Base-by-base conservation (phyloP, 2,329 filamentous ascomycete genomes). In the Beauveria sp. region DNA sequence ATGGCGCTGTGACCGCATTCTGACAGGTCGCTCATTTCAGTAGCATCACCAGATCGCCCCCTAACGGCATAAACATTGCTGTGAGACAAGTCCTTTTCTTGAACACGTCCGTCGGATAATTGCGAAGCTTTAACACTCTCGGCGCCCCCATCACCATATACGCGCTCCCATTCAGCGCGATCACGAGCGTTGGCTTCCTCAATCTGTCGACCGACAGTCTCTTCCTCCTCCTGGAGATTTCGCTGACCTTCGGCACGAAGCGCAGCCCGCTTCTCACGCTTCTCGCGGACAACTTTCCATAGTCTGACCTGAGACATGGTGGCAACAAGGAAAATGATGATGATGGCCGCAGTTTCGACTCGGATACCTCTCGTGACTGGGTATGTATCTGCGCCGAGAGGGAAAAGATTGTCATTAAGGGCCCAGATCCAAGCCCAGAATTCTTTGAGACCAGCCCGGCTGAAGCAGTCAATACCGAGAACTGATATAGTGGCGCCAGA, bases 361-460 rank as follows among this genome's bases (percentile, higher is more conserved):
- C 86, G 85, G 61, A 97, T 94, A 2, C 90, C 91, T 67, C 87
- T 89, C 0, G 91, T 97, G 14, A 96, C 77, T 0, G 93, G 93
- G 70, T 96, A 97, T 0, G 89, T 91, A 53, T 80, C 79, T 1
- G 89, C 88, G 43, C 84, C 83, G 2, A 91, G 76, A 0, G 92
- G 92, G 68, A 97, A 97, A 0, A 92, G 77, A 55, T 89, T 80
- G 47, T 85, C 78, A 71, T 97, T 97, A 44, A 97, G 75, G 51
- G 77, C 78, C 93, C 93, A 97, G 43, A 96, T 80, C 71, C 96
- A 97, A 6, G 91, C 82, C 93, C 93, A 97, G 67, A 97, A 97
- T 72, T 97, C 93, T 72, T 96, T 97, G 67, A 96, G 77, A 0
- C 93, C 93, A n/a, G 92, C 91, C 64, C 86, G 81, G 68, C 87